Conservation (phyloP, 2,329 filamentous ascomycete genomes). For the Grosmannia clavigera region DNA sequence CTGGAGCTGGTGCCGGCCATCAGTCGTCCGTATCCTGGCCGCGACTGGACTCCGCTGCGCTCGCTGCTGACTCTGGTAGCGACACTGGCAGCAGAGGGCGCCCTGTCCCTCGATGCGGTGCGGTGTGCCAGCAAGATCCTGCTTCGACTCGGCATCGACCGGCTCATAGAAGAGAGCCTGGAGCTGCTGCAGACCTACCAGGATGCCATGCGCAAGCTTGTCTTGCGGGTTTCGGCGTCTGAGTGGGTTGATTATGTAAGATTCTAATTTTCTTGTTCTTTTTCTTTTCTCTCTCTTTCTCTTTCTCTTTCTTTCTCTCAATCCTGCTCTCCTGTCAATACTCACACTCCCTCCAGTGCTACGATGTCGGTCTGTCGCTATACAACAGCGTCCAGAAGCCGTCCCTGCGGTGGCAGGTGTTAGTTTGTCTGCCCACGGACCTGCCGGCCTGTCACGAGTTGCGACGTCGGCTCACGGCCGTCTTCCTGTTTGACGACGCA, state of each 20-base stretch:
- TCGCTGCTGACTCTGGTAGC: constrained; percentile 31
- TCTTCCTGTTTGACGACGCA: constrained; percentile 45
- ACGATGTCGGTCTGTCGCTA: constrained; percentile 33
- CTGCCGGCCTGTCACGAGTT: constrained; percentile 42
- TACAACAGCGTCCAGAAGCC: constrained; percentile 33
- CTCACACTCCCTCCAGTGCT: constrained; percentile 23
- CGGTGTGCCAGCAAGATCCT: constrained; percentile 33
- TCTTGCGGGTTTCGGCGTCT: constrained; percentile 25
- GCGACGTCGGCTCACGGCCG: constrained; percentile 52
- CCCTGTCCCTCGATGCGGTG: constrained; percentile 21
- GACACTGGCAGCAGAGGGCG: constrained; percentile 21
- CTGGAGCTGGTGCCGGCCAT: constrained; percentile 11
- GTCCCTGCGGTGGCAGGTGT: constrained; percentile 41
- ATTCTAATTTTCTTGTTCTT: not conserved
- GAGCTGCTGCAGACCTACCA: constrained; percentile 29
- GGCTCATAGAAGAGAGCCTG: constrained; percentile 29
- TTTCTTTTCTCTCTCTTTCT: constrained; percentile 20
- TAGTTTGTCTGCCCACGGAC: constrained; percentile 45
- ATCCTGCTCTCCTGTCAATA: not conserved
- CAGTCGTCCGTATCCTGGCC: constrained; percentile 15
- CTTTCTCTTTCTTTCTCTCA: constrained; percentile 3
- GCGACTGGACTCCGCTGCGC: constrained; percentile 33
- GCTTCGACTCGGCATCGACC: constrained; percentile 43
- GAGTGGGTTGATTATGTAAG: constrained; percentile 26
- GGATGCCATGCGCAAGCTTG: constrained; percentile 29